Evolutionary conservation across 75 land plant genomes (phyloP).

Genomic region (Adiantum capillusveneris): DNA sequence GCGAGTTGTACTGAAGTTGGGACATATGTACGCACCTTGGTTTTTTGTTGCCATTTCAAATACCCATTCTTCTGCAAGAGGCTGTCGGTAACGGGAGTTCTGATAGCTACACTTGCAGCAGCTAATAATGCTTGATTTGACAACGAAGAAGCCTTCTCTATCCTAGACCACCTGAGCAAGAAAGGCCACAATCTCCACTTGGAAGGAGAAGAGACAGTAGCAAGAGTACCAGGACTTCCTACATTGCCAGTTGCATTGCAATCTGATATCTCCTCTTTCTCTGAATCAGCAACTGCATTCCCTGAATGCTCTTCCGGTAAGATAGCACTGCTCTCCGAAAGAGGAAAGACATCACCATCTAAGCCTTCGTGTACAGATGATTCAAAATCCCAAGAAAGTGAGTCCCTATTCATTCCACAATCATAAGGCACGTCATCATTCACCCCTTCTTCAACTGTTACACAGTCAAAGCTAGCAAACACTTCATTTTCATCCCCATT

Average conservation of each 20-base stretch:
- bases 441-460: too few relatives aligned
- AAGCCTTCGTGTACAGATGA: too few relatives aligned
- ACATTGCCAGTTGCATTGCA: constrained; percentile 14
- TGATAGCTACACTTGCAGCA: constrained; percentile 42
- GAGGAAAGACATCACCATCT: too few relatives aligned
- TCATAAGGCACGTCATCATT: too few relatives aligned
- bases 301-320: too few relatives aligned
- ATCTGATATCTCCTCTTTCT: constrained; percentile 19
- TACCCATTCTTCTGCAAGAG: constrained; percentile 13
- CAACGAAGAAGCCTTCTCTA: constrained; percentile 30
- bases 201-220: constrained; percentile 22
- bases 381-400: too few relatives aligned
- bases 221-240: too few relatives aligned
- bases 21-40: constrained; percentile 46
- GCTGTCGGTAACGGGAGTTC: constrained; percentile 26
- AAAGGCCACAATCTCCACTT: constrained; percentile 95
- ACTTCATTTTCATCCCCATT: too few relatives aligned
- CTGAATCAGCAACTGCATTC: background rate
- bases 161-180: constrained; percentile 54
- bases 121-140: constrained; percentile 61
- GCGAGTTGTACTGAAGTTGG: constrained; percentile 89
- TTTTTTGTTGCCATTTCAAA: constrained; percentile 35
- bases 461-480: too few relatives aligned
- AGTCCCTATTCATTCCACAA: too few relatives aligned
- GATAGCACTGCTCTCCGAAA: too few relatives aligned